Evolutionary conservation across 306 rosid species (phyloP).

Genomic region (Pyrus pyrifolia): DNA sequence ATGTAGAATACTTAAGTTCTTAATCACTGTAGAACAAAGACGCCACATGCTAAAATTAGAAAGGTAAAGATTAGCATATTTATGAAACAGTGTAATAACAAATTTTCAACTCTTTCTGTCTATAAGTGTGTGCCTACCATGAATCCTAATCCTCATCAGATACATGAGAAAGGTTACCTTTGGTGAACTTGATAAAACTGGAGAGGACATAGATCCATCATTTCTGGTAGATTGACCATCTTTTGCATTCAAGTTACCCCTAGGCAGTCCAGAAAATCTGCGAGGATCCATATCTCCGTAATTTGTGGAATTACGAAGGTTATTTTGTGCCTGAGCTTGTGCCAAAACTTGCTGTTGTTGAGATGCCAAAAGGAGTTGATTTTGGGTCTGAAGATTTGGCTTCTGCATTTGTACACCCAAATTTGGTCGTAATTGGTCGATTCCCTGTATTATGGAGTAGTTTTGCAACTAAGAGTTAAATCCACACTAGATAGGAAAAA

Average conservation of each 20-base stretch:
- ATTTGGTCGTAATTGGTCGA: slow-evolving; percentile 73
- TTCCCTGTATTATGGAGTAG: slow-evolving; percentile 46
- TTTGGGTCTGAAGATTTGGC: slow-evolving; percentile 68
- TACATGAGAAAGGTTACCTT: slow-evolving; percentile 37
- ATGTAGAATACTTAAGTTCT: background rate
- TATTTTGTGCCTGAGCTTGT: slow-evolving; percentile 78
- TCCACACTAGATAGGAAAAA: background rate
- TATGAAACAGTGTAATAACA: background rate
- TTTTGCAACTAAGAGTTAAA: background rate
- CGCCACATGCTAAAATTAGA: background rate
- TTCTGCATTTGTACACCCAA: slow-evolving; percentile 78
- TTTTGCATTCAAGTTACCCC: slow-evolving; percentile 60
- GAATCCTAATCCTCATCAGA: background rate
- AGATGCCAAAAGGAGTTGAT: slow-evolving; percentile 70
- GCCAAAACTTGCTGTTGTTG: slow-evolving; percentile 69
- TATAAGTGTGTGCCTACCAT: background rate
- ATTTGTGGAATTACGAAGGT: slow-evolving; percentile 44
- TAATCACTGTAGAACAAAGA: background rate
- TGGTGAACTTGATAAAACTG: slow-evolving; percentile 80
- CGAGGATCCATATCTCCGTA: slow-evolving; percentile 81
- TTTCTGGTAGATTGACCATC: slow-evolving; percentile 60
- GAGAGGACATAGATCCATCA: slow-evolving; percentile 81
- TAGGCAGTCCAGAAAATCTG: slow-evolving; percentile 41
- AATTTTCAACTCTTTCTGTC: background rate
- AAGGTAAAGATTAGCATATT: background rate